Percentiles rank a stretch among this genome's conserved stretches.
These are phyloP conservation scores for Cyanodermella asteris DNA, from an alignment of 2,329 filamentous ascomycete species.

Conservation along the genomic window DNA sequence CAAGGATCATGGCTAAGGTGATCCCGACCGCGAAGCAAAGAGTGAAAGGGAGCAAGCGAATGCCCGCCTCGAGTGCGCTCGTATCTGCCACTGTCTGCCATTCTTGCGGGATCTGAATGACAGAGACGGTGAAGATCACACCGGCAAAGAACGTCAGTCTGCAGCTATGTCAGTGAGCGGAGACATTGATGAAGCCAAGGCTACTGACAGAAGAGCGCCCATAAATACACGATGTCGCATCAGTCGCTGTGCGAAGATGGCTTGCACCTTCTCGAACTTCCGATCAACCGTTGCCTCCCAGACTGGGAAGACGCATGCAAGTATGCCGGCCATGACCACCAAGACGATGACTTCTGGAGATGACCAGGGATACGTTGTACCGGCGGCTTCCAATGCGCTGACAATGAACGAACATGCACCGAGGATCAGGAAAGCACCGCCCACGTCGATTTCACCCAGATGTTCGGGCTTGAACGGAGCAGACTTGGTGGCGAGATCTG, in stretches of 20 bases:
- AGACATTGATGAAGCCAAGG: not conserved
- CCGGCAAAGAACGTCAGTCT: conserved; percentile 8
- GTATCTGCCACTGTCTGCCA: conserved; percentile 10
- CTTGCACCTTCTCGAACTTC: conserved; percentile 2
- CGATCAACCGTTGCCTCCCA: conserved; percentile 7
- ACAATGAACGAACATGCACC: conserved; percentile 31
- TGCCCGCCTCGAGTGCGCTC: conserved; percentile 8
- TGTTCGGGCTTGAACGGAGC: too few relatives aligned
- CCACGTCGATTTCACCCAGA: conserved; percentile 22
- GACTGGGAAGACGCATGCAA: conserved; percentile 5
- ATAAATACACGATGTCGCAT: conserved; percentile 6
- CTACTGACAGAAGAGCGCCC: conserved; percentile 6
- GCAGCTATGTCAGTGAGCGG: not conserved
- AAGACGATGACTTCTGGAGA: conserved; percentile 29
- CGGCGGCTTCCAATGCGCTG: conserved; percentile 34
- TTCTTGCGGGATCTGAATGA: conserved; percentile 10
- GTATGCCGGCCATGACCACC: conserved; percentile 24
- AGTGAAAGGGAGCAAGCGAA: conserved; percentile 9
- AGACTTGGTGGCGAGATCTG: too few relatives aligned
- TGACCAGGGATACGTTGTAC: conserved; percentile 29
- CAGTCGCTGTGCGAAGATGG: conserved; percentile 8
- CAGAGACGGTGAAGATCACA: conserved; percentile 6
- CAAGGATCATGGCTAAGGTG: conserved; percentile 5
- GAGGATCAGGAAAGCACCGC: conserved; percentile 30
- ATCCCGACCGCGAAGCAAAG: conserved; percentile 7